Conservation (phyloP, 1,139 yeast species). For the Yamadazyma diospyri region DNA sequence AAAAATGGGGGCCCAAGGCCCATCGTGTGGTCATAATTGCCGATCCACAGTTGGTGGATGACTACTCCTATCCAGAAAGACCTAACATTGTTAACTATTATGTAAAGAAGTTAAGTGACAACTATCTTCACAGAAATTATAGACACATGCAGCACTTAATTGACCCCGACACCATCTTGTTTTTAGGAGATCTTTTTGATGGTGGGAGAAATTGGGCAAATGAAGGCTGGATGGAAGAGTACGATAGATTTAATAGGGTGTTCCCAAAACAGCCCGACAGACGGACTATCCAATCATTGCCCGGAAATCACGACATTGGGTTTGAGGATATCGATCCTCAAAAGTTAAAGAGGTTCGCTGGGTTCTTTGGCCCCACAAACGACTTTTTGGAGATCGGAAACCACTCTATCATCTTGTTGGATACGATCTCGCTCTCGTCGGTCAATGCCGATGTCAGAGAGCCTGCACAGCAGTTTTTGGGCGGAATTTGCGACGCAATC, state of each 20-base stretch:
- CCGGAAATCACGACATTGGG: conserved; percentile 97
- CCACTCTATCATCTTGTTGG: conserved; percentile 73
- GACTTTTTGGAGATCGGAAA: conserved; percentile 59
- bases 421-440: conserved; percentile 72
- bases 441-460: conserved; percentile 23
- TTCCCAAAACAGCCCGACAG: conserved; percentile 52
- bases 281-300: conserved; percentile 56
- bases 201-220: conserved; percentile 87
- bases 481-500: conserved; percentile 17
- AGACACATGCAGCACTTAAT: conserved; percentile 53
- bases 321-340: conserved; percentile 65
- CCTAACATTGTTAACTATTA: conserved; percentile 43
- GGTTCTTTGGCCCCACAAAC: conserved; percentile 71
- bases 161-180: conserved; percentile 73
- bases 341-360: conserved; percentile 56
- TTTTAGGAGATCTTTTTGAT: conserved; percentile 89
- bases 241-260: conserved; percentile 58
- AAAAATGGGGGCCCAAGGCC: conserved; percentile 39
- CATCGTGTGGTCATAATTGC: conserved; percentile 74
- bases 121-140: conserved; percentile 78
- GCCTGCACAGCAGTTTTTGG: conserved; percentile 24
- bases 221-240: conserved; percentile 68
- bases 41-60: conserved; percentile 91
- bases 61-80: conserved; percentile 62
- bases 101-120: conserved; percentile 57